Evolutionary conservation across 202 grass and related monocot genomes (phyloP).

Genomic region (Bolboschoenoplectus hybrid): DNA sequence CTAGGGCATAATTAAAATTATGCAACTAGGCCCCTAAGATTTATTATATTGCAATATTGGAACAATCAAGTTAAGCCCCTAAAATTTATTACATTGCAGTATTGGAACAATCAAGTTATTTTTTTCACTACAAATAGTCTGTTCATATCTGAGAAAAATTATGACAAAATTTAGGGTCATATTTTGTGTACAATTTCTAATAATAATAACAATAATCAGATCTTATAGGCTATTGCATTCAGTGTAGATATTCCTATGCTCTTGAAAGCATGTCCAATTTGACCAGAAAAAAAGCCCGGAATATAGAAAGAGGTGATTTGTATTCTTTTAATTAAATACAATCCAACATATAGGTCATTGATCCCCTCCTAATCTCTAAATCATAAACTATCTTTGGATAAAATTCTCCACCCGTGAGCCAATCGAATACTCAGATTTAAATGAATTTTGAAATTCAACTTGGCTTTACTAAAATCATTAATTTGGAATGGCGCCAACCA

Average conservation of each 20-base stretch:
- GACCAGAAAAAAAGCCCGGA: not conserved
- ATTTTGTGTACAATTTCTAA: not conserved
- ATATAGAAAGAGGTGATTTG: not conserved
- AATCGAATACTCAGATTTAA: not conserved
- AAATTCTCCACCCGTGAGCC: not conserved
- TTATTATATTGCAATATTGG: not conserved
- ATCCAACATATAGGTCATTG: conserved; percentile 8
- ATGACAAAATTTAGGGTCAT: not conserved
- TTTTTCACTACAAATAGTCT: not conserved
- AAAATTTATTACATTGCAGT: conserved; percentile 1
- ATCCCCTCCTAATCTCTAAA: not conserved
- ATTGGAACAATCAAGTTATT: not conserved
- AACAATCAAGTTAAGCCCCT: not conserved
- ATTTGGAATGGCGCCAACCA: conserved; percentile 14
- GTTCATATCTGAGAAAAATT: not conserved
- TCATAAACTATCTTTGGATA: not conserved
- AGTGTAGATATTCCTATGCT: not conserved
- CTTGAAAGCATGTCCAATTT: not conserved
- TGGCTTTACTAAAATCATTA: not conserved
- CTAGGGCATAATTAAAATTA: not conserved
- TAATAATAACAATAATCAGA: not conserved
- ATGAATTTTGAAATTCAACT: not conserved
- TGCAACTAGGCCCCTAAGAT: not conserved
- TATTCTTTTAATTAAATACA: not conserved
- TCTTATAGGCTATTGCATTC: not conserved